Conservation (phyloP, 352 stramenopile species). For the Thraustochytrium sp. region DNA sequence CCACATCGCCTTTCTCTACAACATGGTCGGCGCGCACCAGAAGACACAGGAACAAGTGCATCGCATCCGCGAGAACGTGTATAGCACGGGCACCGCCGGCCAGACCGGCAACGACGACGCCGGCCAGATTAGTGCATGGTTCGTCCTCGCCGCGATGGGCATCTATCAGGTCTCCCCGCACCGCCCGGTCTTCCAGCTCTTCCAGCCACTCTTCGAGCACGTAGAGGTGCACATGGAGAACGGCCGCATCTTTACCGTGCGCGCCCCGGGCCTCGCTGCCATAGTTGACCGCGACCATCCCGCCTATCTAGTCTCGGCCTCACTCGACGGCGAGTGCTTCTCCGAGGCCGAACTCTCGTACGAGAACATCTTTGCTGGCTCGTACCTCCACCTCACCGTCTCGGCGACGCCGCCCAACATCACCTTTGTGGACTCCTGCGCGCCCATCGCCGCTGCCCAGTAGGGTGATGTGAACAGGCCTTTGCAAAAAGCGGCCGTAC, state of each 20-base stretch:
- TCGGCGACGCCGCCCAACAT: too few relatives aligned
- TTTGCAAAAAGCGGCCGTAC: too few relatives aligned
- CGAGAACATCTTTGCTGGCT: too few relatives aligned
- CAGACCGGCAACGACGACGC: background rate
- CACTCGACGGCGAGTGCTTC: too few relatives aligned
- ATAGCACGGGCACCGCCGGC: background rate
- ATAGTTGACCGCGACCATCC: too few relatives aligned
- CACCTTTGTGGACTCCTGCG: too few relatives aligned
- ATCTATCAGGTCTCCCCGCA: background rate
- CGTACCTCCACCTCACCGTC: too few relatives aligned
- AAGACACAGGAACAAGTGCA: background rate
- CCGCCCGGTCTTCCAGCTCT: background rate
- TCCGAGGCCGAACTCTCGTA: too few relatives aligned
- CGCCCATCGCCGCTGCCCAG: too few relatives aligned
- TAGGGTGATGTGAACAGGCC: too few relatives aligned
- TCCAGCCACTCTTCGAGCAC: background rate
- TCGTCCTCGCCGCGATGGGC: background rate
- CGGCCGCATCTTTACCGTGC: background rate
- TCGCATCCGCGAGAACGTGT: background rate
- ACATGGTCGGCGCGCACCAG: background rate
- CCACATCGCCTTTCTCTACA: conserved; percentile 21
- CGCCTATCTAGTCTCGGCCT: too few relatives aligned
- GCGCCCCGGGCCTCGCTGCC: background rate
- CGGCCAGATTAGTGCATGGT: conserved; percentile 4
- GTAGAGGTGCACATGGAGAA: background rate